These are phyloP conservation scores for Areca catechu DNA, from an alignment of 176 grass and related monocot species.

Conservation along the genomic window DNA sequence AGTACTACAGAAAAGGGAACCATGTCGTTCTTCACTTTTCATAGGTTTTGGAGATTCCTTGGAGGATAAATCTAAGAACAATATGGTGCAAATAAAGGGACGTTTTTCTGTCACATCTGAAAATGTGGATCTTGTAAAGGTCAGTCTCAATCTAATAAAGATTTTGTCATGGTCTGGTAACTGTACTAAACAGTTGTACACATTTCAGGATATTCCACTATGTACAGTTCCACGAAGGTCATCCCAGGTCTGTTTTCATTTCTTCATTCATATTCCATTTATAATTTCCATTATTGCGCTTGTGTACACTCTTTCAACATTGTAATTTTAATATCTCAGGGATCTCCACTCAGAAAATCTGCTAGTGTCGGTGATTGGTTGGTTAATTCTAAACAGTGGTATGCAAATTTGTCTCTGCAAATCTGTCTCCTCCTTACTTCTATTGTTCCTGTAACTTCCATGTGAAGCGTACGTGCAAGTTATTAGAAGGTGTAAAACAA, in stretches of 20 bases:
- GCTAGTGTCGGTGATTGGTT: constrained; percentile 86
- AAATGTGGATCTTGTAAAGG: constrained; percentile 97
- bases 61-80: constrained; percentile 80
- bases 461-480: too few species aligned
- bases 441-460: too few species aligned
- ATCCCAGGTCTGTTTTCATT: constrained; percentile 46
- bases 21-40: constrained; percentile 21
- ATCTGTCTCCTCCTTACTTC: background rate
- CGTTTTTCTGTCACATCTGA: constrained; percentile 99
- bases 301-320: too few species aligned
- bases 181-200: background rate
- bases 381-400: constrained; percentile 56
- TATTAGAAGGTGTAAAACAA: too few species aligned
- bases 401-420: constrained; percentile 28
- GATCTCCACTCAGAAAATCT: constrained; percentile 78
- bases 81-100: constrained; percentile 94
- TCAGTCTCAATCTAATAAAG: constrained; percentile 22
- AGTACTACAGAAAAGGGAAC: background rate
- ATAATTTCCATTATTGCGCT: too few species aligned
- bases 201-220: constrained; percentile 69
- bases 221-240: constrained; percentile 44
- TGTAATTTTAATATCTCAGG: constrained; percentile 25
- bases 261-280: constrained; percentile 17
- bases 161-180: constrained; percentile 4
- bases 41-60: constrained; percentile 87